Conservation (phyloP, 148 eudicot species). For the Linanthus parryae region DNA sequence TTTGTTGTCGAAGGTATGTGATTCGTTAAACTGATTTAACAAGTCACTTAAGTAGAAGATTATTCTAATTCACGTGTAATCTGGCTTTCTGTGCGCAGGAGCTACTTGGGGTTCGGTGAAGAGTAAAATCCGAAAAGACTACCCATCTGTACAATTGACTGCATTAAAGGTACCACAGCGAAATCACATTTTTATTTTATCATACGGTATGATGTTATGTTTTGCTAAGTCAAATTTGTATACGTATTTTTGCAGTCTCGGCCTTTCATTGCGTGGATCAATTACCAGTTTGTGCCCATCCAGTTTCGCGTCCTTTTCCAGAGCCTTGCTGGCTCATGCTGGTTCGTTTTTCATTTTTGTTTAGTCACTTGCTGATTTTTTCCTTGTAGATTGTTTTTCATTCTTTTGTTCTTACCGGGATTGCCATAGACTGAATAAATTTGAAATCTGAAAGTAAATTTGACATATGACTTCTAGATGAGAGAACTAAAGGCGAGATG, state of each 20-base stretch:
- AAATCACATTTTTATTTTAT: neutral
- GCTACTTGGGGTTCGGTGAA: constrained; percentile 43
- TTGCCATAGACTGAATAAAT: too few species aligned
- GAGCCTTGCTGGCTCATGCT: constrained; percentile 50
- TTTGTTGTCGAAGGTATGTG: constrained; percentile 51
- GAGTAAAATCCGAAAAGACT: constrained; percentile 46
- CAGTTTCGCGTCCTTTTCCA: constrained; percentile 60
- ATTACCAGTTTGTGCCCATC: constrained; percentile 61
- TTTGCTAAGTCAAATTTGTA: neutral
- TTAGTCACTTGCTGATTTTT: neutral
- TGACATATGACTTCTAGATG: too few species aligned
- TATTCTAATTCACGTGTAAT: neutral
- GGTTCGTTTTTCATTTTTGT: constrained; percentile 19
- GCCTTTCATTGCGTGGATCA: constrained; percentile 56
- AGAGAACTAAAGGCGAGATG: too few species aligned
- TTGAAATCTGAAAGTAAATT: too few species aligned
- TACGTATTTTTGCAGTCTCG: constrained; percentile 34
- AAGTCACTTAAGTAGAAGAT: neutral
- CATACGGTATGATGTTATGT: neutral
- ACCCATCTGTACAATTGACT: constrained; percentile 47
- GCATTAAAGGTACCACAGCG: constrained; percentile 45
- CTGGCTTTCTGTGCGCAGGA: constrained; percentile 22
- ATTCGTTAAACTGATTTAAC: neutral
- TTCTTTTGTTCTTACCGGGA: too few species aligned
- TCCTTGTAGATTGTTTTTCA: too few species aligned